phyloP scores from a whole-genome alignment of 257 asterid genomes.

The Haberlea rhodopensis region DNA sequence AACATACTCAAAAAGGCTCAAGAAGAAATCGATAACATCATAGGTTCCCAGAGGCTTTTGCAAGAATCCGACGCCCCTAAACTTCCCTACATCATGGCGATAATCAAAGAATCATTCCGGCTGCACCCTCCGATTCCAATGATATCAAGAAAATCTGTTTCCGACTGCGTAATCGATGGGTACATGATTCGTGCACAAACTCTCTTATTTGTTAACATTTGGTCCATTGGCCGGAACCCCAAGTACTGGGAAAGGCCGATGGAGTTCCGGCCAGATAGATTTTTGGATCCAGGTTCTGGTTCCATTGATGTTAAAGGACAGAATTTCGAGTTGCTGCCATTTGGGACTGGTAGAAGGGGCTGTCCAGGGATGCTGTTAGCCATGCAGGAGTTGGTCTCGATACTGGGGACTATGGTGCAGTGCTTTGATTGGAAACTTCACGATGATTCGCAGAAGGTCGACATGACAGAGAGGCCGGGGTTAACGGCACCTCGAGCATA shows the following conservation, averaged over 20 bases:
- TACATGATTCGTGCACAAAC: conserved; percentile 29
- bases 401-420: conserved; percentile 50
- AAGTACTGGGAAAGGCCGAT: conserved; percentile 52
- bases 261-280: conserved; percentile 49
- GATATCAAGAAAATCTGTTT: conserved; percentile 40
- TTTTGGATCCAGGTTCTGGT: conserved; percentile 27
- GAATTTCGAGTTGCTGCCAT: conserved; percentile 57
- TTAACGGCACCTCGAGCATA: conserved; percentile 53
- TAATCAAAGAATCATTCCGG: conserved; percentile 53
- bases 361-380: conserved; percentile 59
- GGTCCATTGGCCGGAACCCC: conserved; percentile 55
- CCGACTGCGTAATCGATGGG: conserved; percentile 42
- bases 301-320: conserved; percentile 46
- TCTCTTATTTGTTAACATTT: conserved; percentile 52
- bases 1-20: conserved; percentile 44
- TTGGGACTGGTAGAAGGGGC: conserved; percentile 63
- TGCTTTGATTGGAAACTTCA: conserved; percentile 45
- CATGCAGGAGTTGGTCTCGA: conserved; percentile 36
- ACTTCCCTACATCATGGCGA: conserved; percentile 53
- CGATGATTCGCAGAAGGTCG: conserved; percentile 25
- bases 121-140: conserved; percentile 65
- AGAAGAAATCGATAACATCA: conserved; percentile 41
- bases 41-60: conserved; percentile 36
- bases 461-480: conserved; percentile 59
- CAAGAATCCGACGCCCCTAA: conserved; percentile 46